These are phyloP conservation scores for Priceomyces melissophilus DNA, from an alignment of 805 yeast genomes.

Conservation along the genomic window DNA sequence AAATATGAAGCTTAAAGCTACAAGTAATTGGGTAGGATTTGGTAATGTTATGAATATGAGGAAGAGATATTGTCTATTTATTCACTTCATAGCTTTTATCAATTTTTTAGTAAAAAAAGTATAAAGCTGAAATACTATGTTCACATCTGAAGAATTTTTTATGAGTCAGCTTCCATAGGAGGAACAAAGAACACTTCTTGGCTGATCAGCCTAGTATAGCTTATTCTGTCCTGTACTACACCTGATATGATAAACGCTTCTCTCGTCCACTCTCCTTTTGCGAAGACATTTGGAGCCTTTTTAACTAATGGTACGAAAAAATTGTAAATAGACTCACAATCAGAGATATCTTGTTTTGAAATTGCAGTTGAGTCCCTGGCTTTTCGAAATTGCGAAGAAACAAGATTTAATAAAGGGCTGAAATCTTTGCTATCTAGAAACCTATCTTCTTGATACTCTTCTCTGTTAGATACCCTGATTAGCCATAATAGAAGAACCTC, in stretches of 20 bases:
- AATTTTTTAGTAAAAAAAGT: too few relatives aligned
- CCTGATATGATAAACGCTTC: constrained; percentile 4
- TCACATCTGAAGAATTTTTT: too few relatives aligned
- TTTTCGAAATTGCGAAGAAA: constrained; percentile 1
- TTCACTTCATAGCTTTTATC: too few relatives aligned
- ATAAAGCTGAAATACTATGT: too few relatives aligned
- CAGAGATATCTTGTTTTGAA: constrained; percentile 3
- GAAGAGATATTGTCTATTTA: too few relatives aligned
- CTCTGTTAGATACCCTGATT: constrained; percentile 1
- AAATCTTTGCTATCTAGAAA: not conserved
- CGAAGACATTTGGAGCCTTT: constrained; percentile 1
- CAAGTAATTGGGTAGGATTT: too few relatives aligned
- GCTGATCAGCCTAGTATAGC: constrained; percentile 4
- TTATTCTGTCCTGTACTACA: constrained; percentile 6
- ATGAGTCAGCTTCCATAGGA: constrained; percentile 2
- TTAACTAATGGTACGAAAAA: not conserved
- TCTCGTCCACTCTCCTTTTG: not conserved
- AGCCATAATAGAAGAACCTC: constrained; percentile 6
- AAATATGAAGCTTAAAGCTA: too few relatives aligned
- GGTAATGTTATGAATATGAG: too few relatives aligned
- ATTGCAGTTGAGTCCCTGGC: constrained; percentile 3
- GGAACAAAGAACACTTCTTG: constrained; percentile 6
- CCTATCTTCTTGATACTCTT: not conserved
- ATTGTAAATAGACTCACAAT: not conserved
- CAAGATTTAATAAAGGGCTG: not conserved